Evolutionary conservation across 495 filamentous ascomycete genomes (phyloP), one percentile per base, ranked within the genome.

Genomic region (Hyaloscypha finlandica): DNA sequence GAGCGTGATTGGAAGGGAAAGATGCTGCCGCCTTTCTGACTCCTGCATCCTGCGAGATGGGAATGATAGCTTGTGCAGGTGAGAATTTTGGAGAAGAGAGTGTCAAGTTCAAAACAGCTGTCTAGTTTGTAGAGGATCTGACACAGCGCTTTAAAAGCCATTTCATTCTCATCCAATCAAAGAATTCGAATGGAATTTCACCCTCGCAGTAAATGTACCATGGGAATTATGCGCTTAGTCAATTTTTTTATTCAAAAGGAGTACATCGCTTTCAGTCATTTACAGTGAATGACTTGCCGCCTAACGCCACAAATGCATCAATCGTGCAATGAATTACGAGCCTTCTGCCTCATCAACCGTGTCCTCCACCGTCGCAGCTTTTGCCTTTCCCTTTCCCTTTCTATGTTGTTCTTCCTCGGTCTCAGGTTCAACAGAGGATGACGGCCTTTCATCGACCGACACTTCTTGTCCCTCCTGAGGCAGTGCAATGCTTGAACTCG

Each of bases 311-410:
- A 19, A 48, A 48, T 48, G 42, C 42, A 48, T 48, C 16, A 19
- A 19, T 48, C 16, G 9, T 19, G 1, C 16, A 19, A 48, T 16
- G 42, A 6, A 22, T 16, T 37, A 30, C 61, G 25, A 31, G 25
- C 22, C 37, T 32, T 61, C 59, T 29, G 53, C 53, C 29, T 56
- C 69, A 51, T 74, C 71, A 48, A 58, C 64, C 6, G 54, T 52
- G 57, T 74, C 71, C 54, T 74, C 71, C 19, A 74, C 69, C 25
- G 69, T 71, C 8, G 63, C 66, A 45, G 69, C 64, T 48, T 59
- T 71, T 8, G 48, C 65, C 52, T 70, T 73, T 14, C 66, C 68
- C 37, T 68, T 73, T 30, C 61, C 63, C 9, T 55, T 63, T 8
- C 32, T 37, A 20, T 14, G 11, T 32, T 57, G 55, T 45, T 30